Conservation (phyloP, 495 filamentous ascomycete species). For the Talaromyces proteolyticus region DNA sequence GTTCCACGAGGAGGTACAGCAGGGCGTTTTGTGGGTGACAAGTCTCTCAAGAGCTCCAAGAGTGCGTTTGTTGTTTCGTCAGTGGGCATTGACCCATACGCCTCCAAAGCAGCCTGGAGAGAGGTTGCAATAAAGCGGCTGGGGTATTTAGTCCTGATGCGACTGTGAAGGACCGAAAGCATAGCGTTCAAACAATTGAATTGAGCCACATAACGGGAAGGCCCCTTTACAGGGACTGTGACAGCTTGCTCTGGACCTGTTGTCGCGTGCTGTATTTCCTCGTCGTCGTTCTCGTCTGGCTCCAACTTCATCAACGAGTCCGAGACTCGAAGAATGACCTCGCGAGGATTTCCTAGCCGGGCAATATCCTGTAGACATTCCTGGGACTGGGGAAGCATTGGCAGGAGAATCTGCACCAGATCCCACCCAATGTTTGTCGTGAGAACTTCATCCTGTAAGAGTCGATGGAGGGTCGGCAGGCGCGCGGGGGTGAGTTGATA, state of each 20-base stretch:
- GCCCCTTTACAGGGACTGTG: background rate
- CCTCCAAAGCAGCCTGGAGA: constrained; percentile 66
- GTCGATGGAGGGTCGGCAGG: constrained; percentile 67
- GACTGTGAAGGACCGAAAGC: constrained; percentile 76
- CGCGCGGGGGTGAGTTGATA: constrained; percentile 74
- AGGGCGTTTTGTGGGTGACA: constrained; percentile 69
- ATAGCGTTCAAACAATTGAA: constrained; percentile 76
- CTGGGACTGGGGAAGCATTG: constrained; percentile 63
- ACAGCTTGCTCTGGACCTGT: constrained; percentile 9
- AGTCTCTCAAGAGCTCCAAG: constrained; percentile 66
- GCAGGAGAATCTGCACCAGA: constrained; percentile 77
- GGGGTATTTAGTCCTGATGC: constrained; percentile 86
- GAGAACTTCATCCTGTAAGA: constrained; percentile 77
- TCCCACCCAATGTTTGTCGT: constrained; percentile 96
- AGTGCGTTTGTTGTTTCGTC: constrained; percentile 67
- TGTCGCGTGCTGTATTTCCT: constrained; percentile 24
- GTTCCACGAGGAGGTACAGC: constrained; percentile 65
- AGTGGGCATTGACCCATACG: constrained; percentile 52
- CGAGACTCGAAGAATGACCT: constrained; percentile 85
- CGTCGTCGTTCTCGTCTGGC: constrained; percentile 45
- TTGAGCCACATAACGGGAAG: constrained; percentile 34
- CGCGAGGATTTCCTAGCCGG: constrained; percentile 81
- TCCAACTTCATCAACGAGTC: constrained; percentile 62
- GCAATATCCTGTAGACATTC: constrained; percentile 75
- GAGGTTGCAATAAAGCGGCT: constrained; percentile 91